Percentiles rank a stretch among this genome's conserved stretches.
These are phyloP conservation scores for Trametes elegans DNA, from an alignment of 768 basidiomycete species.

Conservation along the genomic window DNA sequence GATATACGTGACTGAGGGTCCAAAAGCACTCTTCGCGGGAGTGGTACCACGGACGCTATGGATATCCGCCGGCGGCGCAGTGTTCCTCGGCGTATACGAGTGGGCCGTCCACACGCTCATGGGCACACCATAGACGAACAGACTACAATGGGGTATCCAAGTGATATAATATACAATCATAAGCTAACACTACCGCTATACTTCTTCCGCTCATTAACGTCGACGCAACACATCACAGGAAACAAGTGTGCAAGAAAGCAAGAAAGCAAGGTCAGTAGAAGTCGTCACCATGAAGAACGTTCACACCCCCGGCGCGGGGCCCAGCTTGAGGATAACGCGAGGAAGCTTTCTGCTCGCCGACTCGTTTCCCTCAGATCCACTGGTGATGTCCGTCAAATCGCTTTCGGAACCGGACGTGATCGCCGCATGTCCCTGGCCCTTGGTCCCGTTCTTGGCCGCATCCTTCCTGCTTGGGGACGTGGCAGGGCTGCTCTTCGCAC, in stretches of 20 bases:
- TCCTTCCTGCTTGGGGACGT: conserved; percentile 9
- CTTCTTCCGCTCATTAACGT: background rate
- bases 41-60: conserved; percentile 90
- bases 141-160: background rate
- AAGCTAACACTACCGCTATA: background rate
- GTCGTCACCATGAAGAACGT: background rate
- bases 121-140: conserved; percentile 16
- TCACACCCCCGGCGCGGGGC: conserved; percentile 29
- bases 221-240: background rate
- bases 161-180: conserved; percentile 7
- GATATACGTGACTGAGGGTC: conserved; percentile 75
- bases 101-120: conserved; percentile 59
- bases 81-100: conserved; percentile 97
- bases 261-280: background rate
- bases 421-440: background rate
- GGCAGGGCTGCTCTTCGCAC: conserved; percentile 12
- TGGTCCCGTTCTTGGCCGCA: background rate
- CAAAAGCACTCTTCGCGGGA: conserved; percentile 77
- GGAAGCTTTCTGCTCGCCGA: conserved; percentile 45
- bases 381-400: conserved; percentile 8
- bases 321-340: conserved; percentile 55
- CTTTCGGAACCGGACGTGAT: conserved; percentile 8
- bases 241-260: background rate
- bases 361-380: conserved; percentile 10
- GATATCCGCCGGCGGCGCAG: conserved; percentile 95